A percentile compares a stretch with the other conserved stretches of the same genome.
Evolutionary conservation across 495 filamentous ascomycete species (phyloP).

Genomic region (Achaetomiella virescens): DNA sequence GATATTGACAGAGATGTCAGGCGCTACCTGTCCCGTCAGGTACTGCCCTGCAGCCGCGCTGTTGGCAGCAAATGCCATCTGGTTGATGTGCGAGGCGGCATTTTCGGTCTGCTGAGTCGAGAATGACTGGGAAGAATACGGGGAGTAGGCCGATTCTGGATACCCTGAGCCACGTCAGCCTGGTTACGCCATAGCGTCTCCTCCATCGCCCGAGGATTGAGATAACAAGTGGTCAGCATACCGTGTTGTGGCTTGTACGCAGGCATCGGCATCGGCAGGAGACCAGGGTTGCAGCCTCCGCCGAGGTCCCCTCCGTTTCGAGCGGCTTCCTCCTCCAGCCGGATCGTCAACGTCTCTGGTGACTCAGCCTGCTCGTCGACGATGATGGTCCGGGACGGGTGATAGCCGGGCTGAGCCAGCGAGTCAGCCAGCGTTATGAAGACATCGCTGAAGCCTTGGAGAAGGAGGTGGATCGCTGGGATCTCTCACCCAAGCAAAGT

Average conservation of each 20-base stretch:
- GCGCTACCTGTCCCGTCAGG: slow-evolving; percentile 37
- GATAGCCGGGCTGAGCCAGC: slow-evolving; percentile 38
- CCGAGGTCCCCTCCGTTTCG: slow-evolving; percentile 43
- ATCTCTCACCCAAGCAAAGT: too few species aligned
- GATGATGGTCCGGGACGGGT: slow-evolving; percentile 43
- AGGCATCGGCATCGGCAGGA: slow-evolving; percentile 45
- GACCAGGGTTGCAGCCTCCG: slow-evolving; percentile 46
- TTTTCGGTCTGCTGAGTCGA: slow-evolving; percentile 38
- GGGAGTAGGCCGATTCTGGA: slow-evolving; percentile 43
- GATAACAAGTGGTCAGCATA: too few species aligned
- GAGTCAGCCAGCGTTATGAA: not conserved
- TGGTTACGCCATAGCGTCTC: not conserved
- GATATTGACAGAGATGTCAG: slow-evolving; percentile 46
- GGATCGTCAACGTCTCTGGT: slow-evolving; percentile 44
- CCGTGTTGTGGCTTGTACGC: slow-evolving; percentile 36
- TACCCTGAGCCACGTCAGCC: slow-evolving; percentile 33
- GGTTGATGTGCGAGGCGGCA: slow-evolving; percentile 44
- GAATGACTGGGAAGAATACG: slow-evolving; percentile 38
- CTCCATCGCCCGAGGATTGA: too few species aligned
- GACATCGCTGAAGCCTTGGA: too few species aligned
- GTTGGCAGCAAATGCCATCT: slow-evolving; percentile 50
- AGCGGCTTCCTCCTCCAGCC: slow-evolving; percentile 43
- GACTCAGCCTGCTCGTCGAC: slow-evolving; percentile 45
- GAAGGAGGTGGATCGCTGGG: too few species aligned
- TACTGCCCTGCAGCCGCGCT: slow-evolving; percentile 45